Evolutionary conservation across 1,284 basidiomycete genomes (phyloP), one percentile per base, ranked within the genome.

Genomic region (Moesziomyces globuligerus): DNA sequence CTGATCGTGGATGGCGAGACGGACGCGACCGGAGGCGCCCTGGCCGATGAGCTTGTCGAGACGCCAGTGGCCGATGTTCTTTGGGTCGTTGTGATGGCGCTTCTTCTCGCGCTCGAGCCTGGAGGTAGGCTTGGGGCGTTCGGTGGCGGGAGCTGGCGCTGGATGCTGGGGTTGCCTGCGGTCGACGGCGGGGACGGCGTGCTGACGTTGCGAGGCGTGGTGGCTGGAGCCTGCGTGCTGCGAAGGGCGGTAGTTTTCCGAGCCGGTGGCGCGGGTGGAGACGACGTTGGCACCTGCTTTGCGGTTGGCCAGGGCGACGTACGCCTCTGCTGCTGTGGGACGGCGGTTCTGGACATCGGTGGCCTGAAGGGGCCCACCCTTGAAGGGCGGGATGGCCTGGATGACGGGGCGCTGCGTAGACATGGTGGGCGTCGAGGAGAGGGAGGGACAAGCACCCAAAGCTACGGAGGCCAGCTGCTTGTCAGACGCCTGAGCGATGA

Each of bases 41-140:
- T 91, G 91, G 7, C 95, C 95, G 76, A 98, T 91, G 4, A 91
- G 92, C 81, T 91, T 89, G 43, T 94, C 94, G 42, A 98, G 88
- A 83, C 92, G 91, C 94, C 94, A 98, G 53, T 90, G 86, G 5
- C 94, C 94, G 70, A 98, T 93, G 49, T 74, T 78, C 61, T 84
- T 83, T 2, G 85, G 85, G 65, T 81, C 80, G 38, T 78, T 79
- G 76, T 76, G 78, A 36, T 81, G 85, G 81, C 54, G 84, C 83
- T 75, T 83, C 72, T 81, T 83, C 59, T 81, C 77, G 26, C 77
- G 62, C 57, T 80, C 80, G 9, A 81, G 56, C 13, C 80, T 65
- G 8, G 78, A 76, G 7, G 59, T 55, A 11, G 80, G 76, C 23
- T 74, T 71, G 32, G 58, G 57, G 36, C 55, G 55, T 21, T 72